Base-by-base conservation (phyloP, 2,329 filamentous ascomycete species). In the Rugonectria rugulosa region DNA sequence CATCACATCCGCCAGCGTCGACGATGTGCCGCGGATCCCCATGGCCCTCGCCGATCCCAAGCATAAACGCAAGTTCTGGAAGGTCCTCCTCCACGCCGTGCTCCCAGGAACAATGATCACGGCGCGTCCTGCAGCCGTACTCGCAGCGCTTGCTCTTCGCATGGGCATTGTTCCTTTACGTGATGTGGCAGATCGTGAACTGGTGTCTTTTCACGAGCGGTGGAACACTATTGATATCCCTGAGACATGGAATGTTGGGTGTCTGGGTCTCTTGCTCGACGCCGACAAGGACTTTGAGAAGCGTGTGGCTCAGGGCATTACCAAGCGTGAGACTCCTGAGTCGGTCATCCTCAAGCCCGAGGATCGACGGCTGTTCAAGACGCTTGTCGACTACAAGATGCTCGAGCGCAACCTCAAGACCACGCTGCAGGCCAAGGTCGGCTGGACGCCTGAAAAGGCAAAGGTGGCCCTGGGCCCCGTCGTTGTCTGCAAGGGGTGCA, bases 231-330 rank as follows among this genome's bases (percentile, higher is more conserved):
- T 80, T 4, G 73, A 79, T 3, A 71, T 77, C 7, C 78, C 79
- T 1, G 80, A 83, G 62, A 82, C 74, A 8, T 83, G 79, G 79
- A 81, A 76, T 40, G 53, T 74, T 7, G 74, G 69, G 52, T 82
- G 79, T 42, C 60, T 81, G 20, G 64, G 69, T 0, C 67, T 82
- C n/a, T 63, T 83, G 12, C 71, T 82, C 2, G 77, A 81, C 42
- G 79, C 79, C 0, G 78, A 82, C 62, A 58, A 62, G 15, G 69
- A 73, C 50, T 73, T 70, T 46, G 63, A 64, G 34, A 63, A 57
- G 47, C 68, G 72, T 9, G 64, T 71, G 5, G 53, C 59, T 1
- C 52, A 64, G 11, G 68, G 63, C 17, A 44, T 57, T 6, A 69
- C 60, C 1, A 24, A 37, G 6, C 60, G 61, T 21, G 46, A 7